Evolutionary conservation across 2,329 filamentous ascomycete genomes (phyloP), one percentile per base, ranked within the genome.

Genomic region (Exophiala alcalophila): DNA sequence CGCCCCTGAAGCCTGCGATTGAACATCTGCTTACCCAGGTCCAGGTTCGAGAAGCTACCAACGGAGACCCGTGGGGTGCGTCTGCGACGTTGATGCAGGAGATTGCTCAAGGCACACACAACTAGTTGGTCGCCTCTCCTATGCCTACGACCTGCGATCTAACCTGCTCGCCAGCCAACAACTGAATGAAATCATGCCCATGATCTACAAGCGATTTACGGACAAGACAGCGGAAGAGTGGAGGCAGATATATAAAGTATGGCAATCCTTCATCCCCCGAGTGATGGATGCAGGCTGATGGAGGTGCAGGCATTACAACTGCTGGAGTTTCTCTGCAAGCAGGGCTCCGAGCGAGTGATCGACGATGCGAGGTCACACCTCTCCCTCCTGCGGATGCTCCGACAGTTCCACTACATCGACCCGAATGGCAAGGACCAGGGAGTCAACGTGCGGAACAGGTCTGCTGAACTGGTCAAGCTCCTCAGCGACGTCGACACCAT

Each of bases 161-260:
- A 28, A 53, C 29, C 29, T 25, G n/a, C n/a, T n/a, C n/a, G 11
- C 15, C 39, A 44, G 91, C 65, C 89, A 95, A 80, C 80, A 90
- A 38, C 81, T 98, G 44, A 97, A 97, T 67, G 92, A 98, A 68
- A 97, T 98, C 64, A 98, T 98, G 92, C 92, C 92, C 55, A 92
- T 98, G 88, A 95, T 98, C 62, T 98, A 98, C 73, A 92, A 94
- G 61, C 86, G 92, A 54, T 98, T 98, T 67, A 98, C 92, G 49
- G 92, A 98, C 65, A 98, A 98, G 73, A 78, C 89, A 5, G 91
- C 92, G 42, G 92, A 98, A 65, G 92, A 98, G 70, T 98, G 92
- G 92, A 81, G 92, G 56, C 92, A 98, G 67, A 98, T 98, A 62
- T 98, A 98, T 78, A 98, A 98, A 74, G 84, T 88, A 59, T 44